Percentiles rank a stretch among this genome's conserved stretches.
Conservation (phyloP, 345 rosid genomes). For the Ceriops tagal region DNA sequence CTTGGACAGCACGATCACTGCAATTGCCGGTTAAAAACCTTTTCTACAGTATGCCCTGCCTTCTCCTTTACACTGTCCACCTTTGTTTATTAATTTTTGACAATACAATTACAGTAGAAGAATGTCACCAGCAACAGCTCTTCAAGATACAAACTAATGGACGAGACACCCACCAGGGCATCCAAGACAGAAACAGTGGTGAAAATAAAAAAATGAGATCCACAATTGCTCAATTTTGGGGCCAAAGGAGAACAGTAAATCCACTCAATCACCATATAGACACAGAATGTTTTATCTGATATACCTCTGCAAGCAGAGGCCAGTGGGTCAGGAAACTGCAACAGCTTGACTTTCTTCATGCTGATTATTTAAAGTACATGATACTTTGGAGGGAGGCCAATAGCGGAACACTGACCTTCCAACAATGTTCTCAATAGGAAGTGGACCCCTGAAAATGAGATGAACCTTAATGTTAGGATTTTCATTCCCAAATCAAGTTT, state of each 20-base stretch:
- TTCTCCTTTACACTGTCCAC: neutral
- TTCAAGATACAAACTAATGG: constrained; percentile 11
- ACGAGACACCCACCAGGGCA: constrained; percentile 22
- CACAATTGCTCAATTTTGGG: constrained; percentile 18
- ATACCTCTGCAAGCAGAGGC: constrained; percentile 13
- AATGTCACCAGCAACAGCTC: constrained; percentile 5
- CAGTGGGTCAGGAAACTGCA: constrained; percentile 43
- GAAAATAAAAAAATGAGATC: constrained; percentile 3
- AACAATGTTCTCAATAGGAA: constrained; percentile 37
- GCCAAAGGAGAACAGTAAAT: constrained; percentile 4
- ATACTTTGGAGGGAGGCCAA: constrained; percentile 52
- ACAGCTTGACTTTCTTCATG: constrained; percentile 24
- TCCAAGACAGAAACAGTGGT: neutral
- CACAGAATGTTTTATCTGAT: neutral
- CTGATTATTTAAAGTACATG: constrained; percentile 46
- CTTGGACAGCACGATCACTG: no score
- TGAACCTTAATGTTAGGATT: neutral
- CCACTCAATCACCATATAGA: neutral
- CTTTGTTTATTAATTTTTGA: constrained; percentile 4
- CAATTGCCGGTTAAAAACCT: no score
- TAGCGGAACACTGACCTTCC: constrained; percentile 43
- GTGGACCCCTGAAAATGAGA: constrained; percentile 36
- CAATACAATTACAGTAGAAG: neutral
- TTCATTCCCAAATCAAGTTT: no score
- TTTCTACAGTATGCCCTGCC: neutral